phyloP scores from a whole-genome alignment of 208 protist genomes.

The Lotmaria passim region DNA sequence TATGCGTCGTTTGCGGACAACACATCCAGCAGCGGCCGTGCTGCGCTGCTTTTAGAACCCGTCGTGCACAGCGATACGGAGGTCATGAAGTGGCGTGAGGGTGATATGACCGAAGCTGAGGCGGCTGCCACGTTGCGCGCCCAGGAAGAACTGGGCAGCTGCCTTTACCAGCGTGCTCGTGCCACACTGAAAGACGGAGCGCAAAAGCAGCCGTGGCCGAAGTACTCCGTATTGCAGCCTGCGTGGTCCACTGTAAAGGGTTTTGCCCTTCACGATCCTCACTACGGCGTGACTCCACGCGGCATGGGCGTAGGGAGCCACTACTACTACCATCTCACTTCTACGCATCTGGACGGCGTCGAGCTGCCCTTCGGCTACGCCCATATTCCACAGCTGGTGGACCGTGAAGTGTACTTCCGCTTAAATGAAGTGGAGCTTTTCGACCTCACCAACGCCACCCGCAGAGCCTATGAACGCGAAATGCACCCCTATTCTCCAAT shows the following conservation, averaged over 20 bases:
- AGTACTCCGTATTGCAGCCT: neutral
- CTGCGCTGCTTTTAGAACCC: constrained; percentile 31
- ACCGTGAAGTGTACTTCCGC: constrained; percentile 23
- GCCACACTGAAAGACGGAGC: neutral
- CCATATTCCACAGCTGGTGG: constrained; percentile 32
- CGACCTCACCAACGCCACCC: constrained; percentile 30
- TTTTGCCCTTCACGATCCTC: constrained; percentile 18
- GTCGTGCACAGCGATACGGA: constrained; percentile 26
- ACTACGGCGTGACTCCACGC: constrained; percentile 9
- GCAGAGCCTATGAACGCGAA: constrained; percentile 30
- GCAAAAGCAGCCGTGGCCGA: neutral
- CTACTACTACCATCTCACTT: constrained; percentile 33
- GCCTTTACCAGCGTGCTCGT: constrained; percentile 8
- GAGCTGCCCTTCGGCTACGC: constrained; percentile 30
- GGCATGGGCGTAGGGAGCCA: constrained; percentile 11
- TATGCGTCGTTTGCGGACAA: neutral
- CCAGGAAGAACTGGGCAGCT: constrained; percentile 8
- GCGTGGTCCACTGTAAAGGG: constrained; percentile 14
- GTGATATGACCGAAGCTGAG: neutral
- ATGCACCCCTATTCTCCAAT: constrained; percentile 33
- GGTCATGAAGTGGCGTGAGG: neutral
- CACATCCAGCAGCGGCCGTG: neutral
- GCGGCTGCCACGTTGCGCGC: neutral
- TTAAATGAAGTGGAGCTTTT: constrained; percentile 35
- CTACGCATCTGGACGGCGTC: constrained; percentile 29